Conservation (phyloP, 2,329 filamentous ascomycete species). For the Diplodia scrobiculata region DNA sequence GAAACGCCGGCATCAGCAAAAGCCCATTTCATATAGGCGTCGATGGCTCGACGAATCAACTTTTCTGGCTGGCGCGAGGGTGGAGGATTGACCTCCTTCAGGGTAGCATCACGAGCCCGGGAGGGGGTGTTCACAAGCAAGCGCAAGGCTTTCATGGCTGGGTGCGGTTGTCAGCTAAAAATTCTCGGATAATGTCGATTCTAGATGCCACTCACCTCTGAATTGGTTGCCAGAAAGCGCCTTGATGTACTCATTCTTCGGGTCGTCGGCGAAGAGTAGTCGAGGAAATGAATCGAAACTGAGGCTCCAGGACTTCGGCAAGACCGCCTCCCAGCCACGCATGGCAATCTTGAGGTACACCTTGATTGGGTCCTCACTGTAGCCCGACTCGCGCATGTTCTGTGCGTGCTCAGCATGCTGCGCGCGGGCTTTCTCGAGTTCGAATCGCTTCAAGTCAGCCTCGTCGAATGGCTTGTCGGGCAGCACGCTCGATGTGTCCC, state of each 20-base stretch:
- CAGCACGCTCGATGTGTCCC: constrained; percentile 2
- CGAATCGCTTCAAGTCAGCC: constrained; percentile 35
- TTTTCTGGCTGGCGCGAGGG: constrained; percentile 41
- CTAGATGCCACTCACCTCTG: constrained; percentile 44
- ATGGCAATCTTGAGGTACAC: constrained; percentile 57
- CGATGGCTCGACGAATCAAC: constrained; percentile 49
- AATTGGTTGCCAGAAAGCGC: constrained; percentile 49
- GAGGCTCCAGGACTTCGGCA: constrained; percentile 55
- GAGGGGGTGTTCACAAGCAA: constrained; percentile 55
- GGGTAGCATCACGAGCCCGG: constrained; percentile 54
- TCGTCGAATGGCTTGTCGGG: constrained; percentile 30
- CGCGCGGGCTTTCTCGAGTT: constrained; percentile 36
- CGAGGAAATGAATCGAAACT: constrained; percentile 59
- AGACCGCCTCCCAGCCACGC: constrained; percentile 59
- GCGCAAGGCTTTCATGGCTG: constrained; percentile 55
- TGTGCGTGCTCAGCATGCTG: constrained; percentile 37
- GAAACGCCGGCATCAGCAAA: constrained; percentile 53
- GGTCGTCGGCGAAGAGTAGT: constrained; percentile 52
- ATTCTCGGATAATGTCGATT: neutral
- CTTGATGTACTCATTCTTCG: constrained; percentile 52
- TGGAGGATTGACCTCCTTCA: constrained; percentile 39
- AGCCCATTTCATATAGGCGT: constrained; percentile 58
- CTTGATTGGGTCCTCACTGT: constrained; percentile 56
- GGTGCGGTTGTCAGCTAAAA: constrained; percentile 22
- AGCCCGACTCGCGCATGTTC: constrained; percentile 49